These are phyloP conservation scores for Rhinocladiella mackenziei DNA, from an alignment of 2,329 filamentous ascomycete species.

Conservation along the genomic window DNA sequence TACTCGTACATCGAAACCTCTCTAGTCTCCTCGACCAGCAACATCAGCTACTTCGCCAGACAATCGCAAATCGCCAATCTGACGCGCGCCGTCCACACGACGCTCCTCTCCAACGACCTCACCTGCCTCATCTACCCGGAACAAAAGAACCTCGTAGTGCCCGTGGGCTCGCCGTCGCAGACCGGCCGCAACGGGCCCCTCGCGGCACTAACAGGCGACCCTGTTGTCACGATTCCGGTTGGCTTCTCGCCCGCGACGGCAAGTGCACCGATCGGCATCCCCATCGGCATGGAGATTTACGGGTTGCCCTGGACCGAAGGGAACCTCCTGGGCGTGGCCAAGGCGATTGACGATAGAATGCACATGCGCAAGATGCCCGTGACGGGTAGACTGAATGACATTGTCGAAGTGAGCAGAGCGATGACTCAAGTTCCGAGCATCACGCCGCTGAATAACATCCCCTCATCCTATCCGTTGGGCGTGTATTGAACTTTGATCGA, in stretches of 20 bases:
- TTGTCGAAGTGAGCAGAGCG: slow-evolving; percentile 13
- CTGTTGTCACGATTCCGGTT: slow-evolving; percentile 47
- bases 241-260: slow-evolving; percentile 48
- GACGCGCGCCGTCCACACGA: slow-evolving; percentile 48
- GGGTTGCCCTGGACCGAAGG: slow-evolving; percentile 55
- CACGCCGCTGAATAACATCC: slow-evolving; percentile 20
- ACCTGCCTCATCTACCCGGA: slow-evolving; percentile 62
- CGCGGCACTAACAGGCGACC: slow-evolving; percentile 51
- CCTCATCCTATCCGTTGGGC: slow-evolving; percentile 23
- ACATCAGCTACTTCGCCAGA: slow-evolving; percentile 48
- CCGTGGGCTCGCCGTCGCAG: slow-evolving; percentile 54
- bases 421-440: slow-evolving; percentile 17
- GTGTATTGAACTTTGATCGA: too few species aligned
- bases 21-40: slow-evolving; percentile 50
- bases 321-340: slow-evolving; percentile 53
- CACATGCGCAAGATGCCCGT: slow-evolving; percentile 47
- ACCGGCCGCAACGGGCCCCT: slow-evolving; percentile 57
- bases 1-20: slow-evolving; percentile 53
- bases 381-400: slow-evolving; percentile 20
- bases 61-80: slow-evolving; percentile 51
- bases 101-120: slow-evolving; percentile 49
- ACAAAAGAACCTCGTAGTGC: slow-evolving; percentile 60
- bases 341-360: slow-evolving; percentile 46
- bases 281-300: slow-evolving; percentile 62
- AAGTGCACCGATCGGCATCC: slow-evolving; percentile 55